A percentile compares a stretch with the other conserved stretches of the same genome.
These are phyloP conservation scores for Spergularia bocconei DNA, from an alignment of 148 eudicot genomes.

Conservation along the genomic window DNA sequence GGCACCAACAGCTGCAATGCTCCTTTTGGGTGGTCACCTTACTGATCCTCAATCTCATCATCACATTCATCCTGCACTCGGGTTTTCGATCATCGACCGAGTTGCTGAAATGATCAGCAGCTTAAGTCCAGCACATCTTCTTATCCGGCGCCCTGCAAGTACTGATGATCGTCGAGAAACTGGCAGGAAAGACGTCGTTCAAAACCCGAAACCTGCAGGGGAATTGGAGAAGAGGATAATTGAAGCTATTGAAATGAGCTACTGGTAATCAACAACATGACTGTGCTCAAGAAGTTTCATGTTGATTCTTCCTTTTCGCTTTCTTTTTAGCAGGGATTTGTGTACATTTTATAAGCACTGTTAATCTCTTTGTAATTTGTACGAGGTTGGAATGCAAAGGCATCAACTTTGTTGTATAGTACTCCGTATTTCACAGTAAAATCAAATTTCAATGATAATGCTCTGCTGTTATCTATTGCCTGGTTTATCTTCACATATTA, in stretches of 20 bases:
- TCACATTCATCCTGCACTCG: background rate
- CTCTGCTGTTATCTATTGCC: too few relatives aligned
- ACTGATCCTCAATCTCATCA: background rate
- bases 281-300: background rate
- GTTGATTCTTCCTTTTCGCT: too few relatives aligned
- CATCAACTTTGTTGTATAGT: too few relatives aligned
- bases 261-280: background rate
- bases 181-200: background rate
- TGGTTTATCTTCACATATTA: too few relatives aligned
- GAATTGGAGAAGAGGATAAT: background rate
- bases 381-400: too few relatives aligned
- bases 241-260: constrained; percentile 20
- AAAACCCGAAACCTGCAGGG: background rate
- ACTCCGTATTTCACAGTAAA: too few relatives aligned
- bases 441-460: too few relatives aligned
- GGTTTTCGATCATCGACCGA: background rate
- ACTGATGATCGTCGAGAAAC: background rate
- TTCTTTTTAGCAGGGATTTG: too few relatives aligned
- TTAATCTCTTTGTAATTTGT: too few relatives aligned
- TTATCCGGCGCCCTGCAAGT: background rate
- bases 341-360: too few relatives aligned
- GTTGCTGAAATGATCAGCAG: background rate
- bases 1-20: constrained; percentile 21
- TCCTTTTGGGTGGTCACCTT: constrained; percentile 10
- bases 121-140: background rate